These are phyloP conservation scores for Fusarium nurragi DNA, from an alignment of 2,329 filamentous ascomycete species.

Conservation along the genomic window DNA sequence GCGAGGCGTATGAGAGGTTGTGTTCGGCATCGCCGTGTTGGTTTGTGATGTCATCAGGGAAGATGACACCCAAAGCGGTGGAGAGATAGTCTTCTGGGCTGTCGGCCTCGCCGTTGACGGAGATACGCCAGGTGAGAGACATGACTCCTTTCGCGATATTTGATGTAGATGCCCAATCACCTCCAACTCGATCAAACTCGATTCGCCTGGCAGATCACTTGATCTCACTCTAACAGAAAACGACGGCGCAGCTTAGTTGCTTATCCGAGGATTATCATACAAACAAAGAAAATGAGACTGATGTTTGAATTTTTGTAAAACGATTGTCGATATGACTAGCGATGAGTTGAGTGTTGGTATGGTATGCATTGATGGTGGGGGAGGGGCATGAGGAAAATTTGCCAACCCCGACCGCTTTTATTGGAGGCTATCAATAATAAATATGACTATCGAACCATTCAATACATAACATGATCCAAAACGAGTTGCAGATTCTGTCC, in stretches of 20 bases:
- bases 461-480: not conserved
- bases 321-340: not conserved
- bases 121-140: constrained; percentile 54
- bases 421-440: not conserved
- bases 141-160: constrained; percentile 46
- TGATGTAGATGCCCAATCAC: constrained; percentile 11
- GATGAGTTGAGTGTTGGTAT: not conserved
- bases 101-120: constrained; percentile 37
- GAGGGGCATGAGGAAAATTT: constrained; percentile 24
- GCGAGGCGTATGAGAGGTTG: constrained; percentile 67
- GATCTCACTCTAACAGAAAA: not conserved
- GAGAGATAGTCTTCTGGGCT: constrained; percentile 68
- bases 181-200: not conserved
- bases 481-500: not conserved
- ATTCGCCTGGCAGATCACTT: constrained; percentile 4
- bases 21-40: constrained; percentile 71
- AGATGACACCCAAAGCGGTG: constrained; percentile 69
- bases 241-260: not conserved
- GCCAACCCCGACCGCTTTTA: constrained; percentile 33
- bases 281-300: not conserved
- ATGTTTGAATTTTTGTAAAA: not conserved
- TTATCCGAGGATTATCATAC: not conserved
- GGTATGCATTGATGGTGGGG: constrained; percentile 13
- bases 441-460: not conserved
- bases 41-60: constrained; percentile 73